Base-by-base conservation (phyloP, 345 rosid species). In the Gossypium herbaceum region DNA sequence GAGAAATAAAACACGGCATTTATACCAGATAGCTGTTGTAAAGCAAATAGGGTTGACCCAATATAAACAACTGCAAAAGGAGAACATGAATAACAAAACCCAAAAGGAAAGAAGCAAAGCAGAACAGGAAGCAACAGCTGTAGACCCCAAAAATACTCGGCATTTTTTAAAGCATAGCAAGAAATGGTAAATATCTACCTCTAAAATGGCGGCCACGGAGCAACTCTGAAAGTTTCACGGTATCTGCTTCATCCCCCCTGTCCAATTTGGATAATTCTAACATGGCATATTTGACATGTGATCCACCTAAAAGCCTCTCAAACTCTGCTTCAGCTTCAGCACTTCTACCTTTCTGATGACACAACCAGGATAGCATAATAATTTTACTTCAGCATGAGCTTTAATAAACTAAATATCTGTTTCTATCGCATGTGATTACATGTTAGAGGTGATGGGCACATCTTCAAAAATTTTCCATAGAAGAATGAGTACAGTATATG, bases 21-120 rank as follows among this genome's bases (percentile, higher is more conserved):
- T 91, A 95, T 95, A 77, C 99, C 99, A 82, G 98, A 95, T 82
- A 95, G 98, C 91, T 95, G 98, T 95, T 95, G 99, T 88, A 93
- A 91, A 88, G 98, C 98, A 91, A 95, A 93, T 83, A 95, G 98
- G 89, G 96, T 87, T 86, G 99, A 90, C 78, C 99, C 99, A 90
- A 95, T 93, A 88, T 90, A 95, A 88, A 95, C 94, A 88, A 93
- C 97, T 95, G 98, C 99, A 95, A 93, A 91, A 93, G 87, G 84
- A 91, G 86, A 81, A 76, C 68, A 81, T 89, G 86, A 90, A 91
- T 88, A 88, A 84, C 83, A 84, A 88, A 86, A 86, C 83, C 85
- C 76, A 79, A 70, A 73, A 72, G 75, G 76, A 77, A 80, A 73
- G 44, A 83, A 50, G 65, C 22, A 67, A 74, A 59, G 19, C 66